Evolutionary conservation across 768 basidiomycete species (phyloP).

Genomic region (Mrakia hoshinonis): DNA sequence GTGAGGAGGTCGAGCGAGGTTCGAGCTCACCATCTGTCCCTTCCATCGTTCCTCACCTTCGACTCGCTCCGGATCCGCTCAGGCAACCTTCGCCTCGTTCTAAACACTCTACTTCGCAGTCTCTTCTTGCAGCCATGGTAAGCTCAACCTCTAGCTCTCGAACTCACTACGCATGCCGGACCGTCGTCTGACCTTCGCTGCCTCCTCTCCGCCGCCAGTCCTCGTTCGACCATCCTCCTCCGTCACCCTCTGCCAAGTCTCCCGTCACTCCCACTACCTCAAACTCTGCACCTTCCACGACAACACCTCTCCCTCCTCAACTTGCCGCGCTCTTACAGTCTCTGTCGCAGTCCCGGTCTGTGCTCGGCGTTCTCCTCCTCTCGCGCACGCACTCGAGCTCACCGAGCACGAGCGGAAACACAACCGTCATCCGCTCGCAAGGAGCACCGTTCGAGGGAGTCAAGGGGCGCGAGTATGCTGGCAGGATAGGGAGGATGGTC

Average conservation of each 20-base stretch:
- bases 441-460: constrained; percentile 39
- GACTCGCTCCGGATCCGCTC: too few relatives aligned
- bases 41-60: too few relatives aligned
- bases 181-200: not conserved
- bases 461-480: constrained; percentile 38
- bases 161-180: too few relatives aligned
- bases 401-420: not conserved
- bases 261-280: not conserved
- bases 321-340: constrained; percentile 16
- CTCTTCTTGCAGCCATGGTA: too few relatives aligned
- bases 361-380: constrained; percentile 26
- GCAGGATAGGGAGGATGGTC: constrained; percentile 51
- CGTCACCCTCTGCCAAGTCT: not conserved
- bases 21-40: too few relatives aligned
- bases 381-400: constrained; percentile 5
- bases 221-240: not conserved
- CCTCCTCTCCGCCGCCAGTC: not conserved
- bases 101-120: too few relatives aligned
- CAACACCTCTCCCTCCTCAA: constrained; percentile 16
- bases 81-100: too few relatives aligned
- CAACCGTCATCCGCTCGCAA: constrained; percentile 61
- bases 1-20: too few relatives aligned
- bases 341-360: constrained; percentile 17
- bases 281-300: not conserved
- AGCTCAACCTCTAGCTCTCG: too few relatives aligned